Evolutionary conservation across 2,329 filamentous ascomycete species (phyloP).

Genomic region (Ceratocystiopsis sp.): DNA sequence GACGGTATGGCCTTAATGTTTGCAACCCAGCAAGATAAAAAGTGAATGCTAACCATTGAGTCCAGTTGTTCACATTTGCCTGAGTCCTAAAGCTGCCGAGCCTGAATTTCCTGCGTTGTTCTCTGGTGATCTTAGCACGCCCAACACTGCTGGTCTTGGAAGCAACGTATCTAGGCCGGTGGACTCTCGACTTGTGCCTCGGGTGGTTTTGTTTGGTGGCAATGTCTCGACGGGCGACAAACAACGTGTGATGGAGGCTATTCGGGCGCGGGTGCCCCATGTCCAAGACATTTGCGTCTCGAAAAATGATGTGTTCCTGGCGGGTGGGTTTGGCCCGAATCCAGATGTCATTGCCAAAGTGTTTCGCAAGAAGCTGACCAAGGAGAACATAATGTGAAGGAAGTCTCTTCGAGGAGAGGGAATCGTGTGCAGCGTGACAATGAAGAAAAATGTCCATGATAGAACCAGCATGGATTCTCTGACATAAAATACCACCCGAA

Average conservation of each 20-base stretch:
- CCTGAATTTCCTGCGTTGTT: constrained; percentile 79
- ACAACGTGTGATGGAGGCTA: constrained; percentile 5
- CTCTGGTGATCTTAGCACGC: constrained; percentile 75
- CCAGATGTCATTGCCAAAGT: constrained; percentile 14
- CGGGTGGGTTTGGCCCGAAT: constrained; percentile 14
- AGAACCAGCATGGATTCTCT: no score
- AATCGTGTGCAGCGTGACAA: no score
- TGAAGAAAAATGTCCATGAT: no score
- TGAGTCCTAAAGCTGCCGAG: constrained; percentile 56
- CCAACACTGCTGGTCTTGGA: constrained; percentile 9
- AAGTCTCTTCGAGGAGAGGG: no score
- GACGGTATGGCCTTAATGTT: constrained; percentile 3
- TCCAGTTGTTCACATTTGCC: constrained; percentile 9
- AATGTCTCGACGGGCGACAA: constrained; percentile 10
- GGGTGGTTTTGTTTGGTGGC: constrained; percentile 12
- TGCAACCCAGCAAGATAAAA: no score
- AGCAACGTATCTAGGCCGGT: constrained; percentile 8
- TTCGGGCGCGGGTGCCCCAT: constrained; percentile 2
- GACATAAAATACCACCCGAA: no score
- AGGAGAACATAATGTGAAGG: neutral
- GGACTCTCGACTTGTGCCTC: constrained; percentile 8
- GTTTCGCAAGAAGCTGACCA: constrained; percentile 13
- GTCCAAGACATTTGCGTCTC: constrained; percentile 11
- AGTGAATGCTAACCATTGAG: neutral
- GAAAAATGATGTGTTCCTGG: constrained; percentile 14